Evolutionary conservation across 2,329 filamentous ascomycete genomes (phyloP).

Genomic region (Colletotrichum paranaense): DNA sequence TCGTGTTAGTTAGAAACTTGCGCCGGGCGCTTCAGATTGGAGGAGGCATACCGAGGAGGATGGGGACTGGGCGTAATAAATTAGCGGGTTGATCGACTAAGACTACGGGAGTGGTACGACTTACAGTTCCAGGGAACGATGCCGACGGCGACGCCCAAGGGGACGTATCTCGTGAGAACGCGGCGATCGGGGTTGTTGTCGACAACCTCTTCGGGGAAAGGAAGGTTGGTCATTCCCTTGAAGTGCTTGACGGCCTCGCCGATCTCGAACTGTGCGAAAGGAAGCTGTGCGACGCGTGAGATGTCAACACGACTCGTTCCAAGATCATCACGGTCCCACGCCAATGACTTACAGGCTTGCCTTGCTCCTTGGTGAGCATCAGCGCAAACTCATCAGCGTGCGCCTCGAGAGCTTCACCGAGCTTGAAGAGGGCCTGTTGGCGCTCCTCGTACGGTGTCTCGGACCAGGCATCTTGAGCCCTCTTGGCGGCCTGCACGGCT

Average conservation of each 20-base stretch:
- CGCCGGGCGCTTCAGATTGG: neutral
- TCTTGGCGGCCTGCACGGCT: constrained; percentile 60
- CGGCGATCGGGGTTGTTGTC: constrained; percentile 42
- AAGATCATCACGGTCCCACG: neutral
- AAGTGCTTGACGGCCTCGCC: constrained; percentile 25
- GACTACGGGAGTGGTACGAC: constrained; percentile 60
- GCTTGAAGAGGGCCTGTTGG: constrained; percentile 38
- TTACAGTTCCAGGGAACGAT: constrained; percentile 69
- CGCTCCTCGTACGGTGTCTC: constrained; percentile 46
- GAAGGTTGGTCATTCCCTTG: constrained; percentile 17
- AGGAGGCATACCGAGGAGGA: constrained; percentile 24
- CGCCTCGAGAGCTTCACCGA: constrained; percentile 35
- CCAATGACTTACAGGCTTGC: constrained; percentile 37
- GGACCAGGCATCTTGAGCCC: constrained; percentile 54
- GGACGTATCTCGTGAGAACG: constrained; percentile 47
- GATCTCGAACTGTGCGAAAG: constrained; percentile 27
- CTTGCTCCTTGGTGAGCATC: constrained; percentile 38
- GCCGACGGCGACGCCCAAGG: constrained; percentile 54
- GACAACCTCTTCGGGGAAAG: constrained; percentile 33
- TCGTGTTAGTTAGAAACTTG: neutral
- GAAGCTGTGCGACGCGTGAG: neutral
- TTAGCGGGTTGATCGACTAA: neutral
- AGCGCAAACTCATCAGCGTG: constrained; percentile 27
- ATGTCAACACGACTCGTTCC: constrained; percentile 1
- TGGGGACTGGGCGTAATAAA: constrained; percentile 25